phyloP scores from a whole-genome alignment of 352 stramenopile genomes.

The Globisporangium carolinianum region DNA sequence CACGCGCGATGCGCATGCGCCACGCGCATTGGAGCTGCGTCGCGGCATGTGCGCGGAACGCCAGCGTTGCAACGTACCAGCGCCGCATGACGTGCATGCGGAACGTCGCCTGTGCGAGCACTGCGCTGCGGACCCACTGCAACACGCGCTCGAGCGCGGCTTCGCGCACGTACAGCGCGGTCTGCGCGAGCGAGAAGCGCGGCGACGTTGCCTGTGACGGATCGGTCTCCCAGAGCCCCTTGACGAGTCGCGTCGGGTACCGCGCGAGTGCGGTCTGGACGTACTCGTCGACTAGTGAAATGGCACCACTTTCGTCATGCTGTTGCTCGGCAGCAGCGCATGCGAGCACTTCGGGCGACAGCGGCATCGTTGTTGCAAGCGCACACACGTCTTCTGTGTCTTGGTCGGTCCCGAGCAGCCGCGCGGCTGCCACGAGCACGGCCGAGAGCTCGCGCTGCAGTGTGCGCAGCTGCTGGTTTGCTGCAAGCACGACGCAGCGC shows the following conservation, averaged over 20 bases:
- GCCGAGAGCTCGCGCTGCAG: slow-evolving; percentile 48
- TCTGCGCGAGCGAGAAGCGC: slow-evolving; percentile 47
- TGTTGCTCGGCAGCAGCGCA: neutral
- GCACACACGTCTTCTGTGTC: slow-evolving; percentile 2
- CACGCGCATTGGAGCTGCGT: slow-evolving; percentile 55
- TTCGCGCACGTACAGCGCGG: slow-evolving; percentile 63
- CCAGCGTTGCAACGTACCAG: slow-evolving; percentile 43
- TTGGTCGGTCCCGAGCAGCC: neutral
- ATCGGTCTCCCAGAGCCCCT: slow-evolving; percentile 62
- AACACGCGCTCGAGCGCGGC: slow-evolving; percentile 51
- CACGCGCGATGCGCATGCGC: slow-evolving; percentile 29
- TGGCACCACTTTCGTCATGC: neutral
- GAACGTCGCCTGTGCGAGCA: slow-evolving; percentile 43
- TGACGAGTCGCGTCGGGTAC: slow-evolving; percentile 26
- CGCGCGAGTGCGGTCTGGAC: slow-evolving; percentile 22
- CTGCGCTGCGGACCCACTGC: slow-evolving; percentile 34
- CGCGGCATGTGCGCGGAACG: slow-evolving; percentile 24
- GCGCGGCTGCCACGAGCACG: slow-evolving; percentile 15
- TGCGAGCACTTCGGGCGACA: neutral
- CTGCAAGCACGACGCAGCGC: slow-evolving; percentile 54
- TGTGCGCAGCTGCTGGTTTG: slow-evolving; percentile 37
- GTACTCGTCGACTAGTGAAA: slow-evolving; percentile 14
- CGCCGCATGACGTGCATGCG: slow-evolving; percentile 48
- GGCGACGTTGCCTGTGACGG: slow-evolving; percentile 5
- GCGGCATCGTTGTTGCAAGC: slow-evolving; percentile 20